These are phyloP conservation scores for Macrophomina phaseolina DNA, from an alignment of 2,329 filamentous ascomycete genomes.

Conservation along the genomic window DNA sequence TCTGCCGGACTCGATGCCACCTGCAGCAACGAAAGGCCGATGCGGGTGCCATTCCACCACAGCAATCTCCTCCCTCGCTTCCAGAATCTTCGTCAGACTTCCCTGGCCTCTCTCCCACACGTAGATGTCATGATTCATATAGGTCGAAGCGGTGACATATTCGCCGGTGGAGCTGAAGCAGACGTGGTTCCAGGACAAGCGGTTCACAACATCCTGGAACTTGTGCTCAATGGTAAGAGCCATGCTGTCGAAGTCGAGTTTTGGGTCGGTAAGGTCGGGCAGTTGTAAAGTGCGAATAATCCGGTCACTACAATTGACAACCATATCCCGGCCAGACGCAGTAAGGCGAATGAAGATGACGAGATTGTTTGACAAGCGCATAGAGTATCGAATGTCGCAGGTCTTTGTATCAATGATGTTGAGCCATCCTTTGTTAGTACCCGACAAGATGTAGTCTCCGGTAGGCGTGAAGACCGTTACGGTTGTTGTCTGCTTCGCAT, in stretches of 20 bases:
- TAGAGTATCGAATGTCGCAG: constrained; percentile 84
- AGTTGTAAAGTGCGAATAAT: constrained; percentile 93
- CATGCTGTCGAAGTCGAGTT: constrained; percentile 83
- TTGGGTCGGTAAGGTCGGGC: constrained; percentile 69
- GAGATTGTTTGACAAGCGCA: constrained; percentile 83
- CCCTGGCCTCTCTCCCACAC: constrained; percentile 96
- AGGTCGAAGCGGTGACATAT: constrained; percentile 94
- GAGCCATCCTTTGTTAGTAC: constrained; percentile 93
- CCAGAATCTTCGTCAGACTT: constrained; percentile 93
- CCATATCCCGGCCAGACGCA: constrained; percentile 80
- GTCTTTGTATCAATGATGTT: constrained; percentile 90
- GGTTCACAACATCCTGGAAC: constrained; percentile 96
- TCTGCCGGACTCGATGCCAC: constrained; percentile 87
- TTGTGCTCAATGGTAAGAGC: constrained; percentile 94
- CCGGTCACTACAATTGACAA: constrained; percentile 92
- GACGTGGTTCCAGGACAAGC: constrained; percentile 94
- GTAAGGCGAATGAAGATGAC: constrained; percentile 88
- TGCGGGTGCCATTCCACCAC: constrained; percentile 97
- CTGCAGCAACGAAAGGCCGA: constrained; percentile 84
- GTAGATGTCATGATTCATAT: constrained; percentile 98
- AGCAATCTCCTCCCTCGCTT: constrained; percentile 94
- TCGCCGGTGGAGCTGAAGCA: constrained; percentile 93
- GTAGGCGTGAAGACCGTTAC: constrained; percentile 85
- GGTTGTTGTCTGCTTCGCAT: constrained; percentile 93
- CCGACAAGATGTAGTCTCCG: constrained; percentile 87